Percentiles rank a stretch among this genome's conserved stretches.
Conservation (phyloP, 208 protist species). For the Trypanosoma theileri region DNA sequence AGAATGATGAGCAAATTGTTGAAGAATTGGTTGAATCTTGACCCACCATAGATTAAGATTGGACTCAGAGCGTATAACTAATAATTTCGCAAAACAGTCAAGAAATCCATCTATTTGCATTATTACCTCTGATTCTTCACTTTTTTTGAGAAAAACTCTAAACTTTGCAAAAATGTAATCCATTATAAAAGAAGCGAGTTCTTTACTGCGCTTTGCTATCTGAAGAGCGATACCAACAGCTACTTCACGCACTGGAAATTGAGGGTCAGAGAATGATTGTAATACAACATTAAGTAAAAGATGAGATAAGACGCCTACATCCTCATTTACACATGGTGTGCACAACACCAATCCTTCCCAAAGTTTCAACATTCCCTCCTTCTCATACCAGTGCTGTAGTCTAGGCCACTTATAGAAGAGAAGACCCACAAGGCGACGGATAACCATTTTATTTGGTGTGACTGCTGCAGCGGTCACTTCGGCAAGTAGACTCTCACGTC, state of each 20-base stretch:
- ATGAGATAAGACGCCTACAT: slow-evolving; percentile 9
- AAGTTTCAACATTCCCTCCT: slow-evolving; percentile 25
- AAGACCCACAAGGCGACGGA: slow-evolving; percentile 1
- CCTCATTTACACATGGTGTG: not conserved
- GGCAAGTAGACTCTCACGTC: slow-evolving; percentile 15
- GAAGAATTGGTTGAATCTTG: slow-evolving; percentile 31
- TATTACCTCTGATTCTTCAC: not conserved
- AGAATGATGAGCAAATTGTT: slow-evolving; percentile 49
- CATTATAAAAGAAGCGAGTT: slow-evolving; percentile 30
- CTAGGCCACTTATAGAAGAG: slow-evolving; percentile 19
- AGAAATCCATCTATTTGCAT: slow-evolving; percentile 23
- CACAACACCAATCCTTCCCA: slow-evolving; percentile 3
- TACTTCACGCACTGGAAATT: slow-evolving; percentile 63
- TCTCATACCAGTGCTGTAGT: slow-evolving; percentile 31
- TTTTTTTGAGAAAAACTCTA: slow-evolving; percentile 6
- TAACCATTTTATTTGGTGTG: not conserved
- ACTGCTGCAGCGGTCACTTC: not conserved
- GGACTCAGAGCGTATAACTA: not conserved
- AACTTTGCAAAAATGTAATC: slow-evolving; percentile 25
- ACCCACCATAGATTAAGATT: not conserved
- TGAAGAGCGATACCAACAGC: slow-evolving; percentile 33
- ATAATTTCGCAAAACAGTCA: slow-evolving; percentile 7
- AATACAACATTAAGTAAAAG: slow-evolving; percentile 31
- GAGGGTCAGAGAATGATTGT: slow-evolving; percentile 45
- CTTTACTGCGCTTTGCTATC: not conserved